These are phyloP conservation scores for Pichia sp. DNA, from an alignment of 1,139 yeast genomes.

Conservation along the genomic window DNA sequence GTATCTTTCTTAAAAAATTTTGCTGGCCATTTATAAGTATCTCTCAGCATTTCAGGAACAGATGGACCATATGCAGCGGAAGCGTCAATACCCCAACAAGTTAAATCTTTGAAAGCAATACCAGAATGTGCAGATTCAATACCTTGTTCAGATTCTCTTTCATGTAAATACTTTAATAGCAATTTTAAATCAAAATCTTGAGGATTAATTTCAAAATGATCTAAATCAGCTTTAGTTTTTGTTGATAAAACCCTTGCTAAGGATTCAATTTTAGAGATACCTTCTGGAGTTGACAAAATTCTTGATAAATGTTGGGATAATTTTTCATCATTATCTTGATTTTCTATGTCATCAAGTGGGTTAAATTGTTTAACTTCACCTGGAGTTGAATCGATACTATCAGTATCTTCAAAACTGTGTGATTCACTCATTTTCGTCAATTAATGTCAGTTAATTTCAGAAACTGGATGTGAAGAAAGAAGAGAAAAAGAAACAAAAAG, in stretches of 20 bases:
- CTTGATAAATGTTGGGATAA: constrained; percentile 21
- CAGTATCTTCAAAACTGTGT: constrained; percentile 17
- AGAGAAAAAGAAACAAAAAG: no score
- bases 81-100: constrained; percentile 43
- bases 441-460: background rate
- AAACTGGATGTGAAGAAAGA: background rate
- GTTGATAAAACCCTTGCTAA: constrained; percentile 23
- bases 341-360: constrained; percentile 19
- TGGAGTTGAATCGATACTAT: constrained; percentile 19
- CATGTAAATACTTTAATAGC: constrained; percentile 33
- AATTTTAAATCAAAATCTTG: constrained; percentile 26
- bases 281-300: constrained; percentile 20
- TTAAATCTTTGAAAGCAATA: constrained; percentile 39
- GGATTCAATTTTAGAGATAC: constrained; percentile 20
- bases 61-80: constrained; percentile 30
- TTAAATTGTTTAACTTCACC: constrained; percentile 17
- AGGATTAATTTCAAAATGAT: constrained; percentile 20
- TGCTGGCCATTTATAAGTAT: background rate
- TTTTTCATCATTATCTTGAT: constrained; percentile 17
- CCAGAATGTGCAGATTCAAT: constrained; percentile 42
- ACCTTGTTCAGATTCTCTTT: constrained; percentile 36
- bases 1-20: constrained; percentile 14
- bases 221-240: constrained; percentile 22
- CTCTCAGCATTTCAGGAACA: constrained; percentile 4
- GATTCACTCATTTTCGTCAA: constrained; percentile 12